phyloP scores from a whole-genome alignment of 495 filamentous ascomycete genomes.

The Hyaloscypha finlandica region DNA sequence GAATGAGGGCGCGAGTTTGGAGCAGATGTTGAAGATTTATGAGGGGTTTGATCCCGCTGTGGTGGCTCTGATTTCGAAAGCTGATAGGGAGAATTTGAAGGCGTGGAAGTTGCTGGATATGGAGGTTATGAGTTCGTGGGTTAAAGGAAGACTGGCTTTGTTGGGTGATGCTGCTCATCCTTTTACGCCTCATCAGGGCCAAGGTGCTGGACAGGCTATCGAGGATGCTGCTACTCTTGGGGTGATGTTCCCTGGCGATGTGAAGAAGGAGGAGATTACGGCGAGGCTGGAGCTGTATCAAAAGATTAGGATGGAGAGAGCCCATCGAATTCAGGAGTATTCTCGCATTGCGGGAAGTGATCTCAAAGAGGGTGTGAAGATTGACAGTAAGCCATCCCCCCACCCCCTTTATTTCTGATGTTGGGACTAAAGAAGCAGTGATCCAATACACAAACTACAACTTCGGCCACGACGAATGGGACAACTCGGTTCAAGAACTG shows the following conservation, averaged over 20 bases:
- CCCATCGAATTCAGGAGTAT: constrained; percentile 57
- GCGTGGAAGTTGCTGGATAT: constrained; percentile 64
- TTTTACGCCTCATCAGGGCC: constrained; percentile 52
- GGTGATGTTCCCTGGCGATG: constrained; percentile 50
- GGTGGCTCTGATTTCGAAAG: constrained; percentile 44
- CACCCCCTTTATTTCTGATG: not conserved
- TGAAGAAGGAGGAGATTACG: constrained; percentile 41
- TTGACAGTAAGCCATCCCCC: constrained; percentile 35
- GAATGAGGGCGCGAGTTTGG: constrained; percentile 24
- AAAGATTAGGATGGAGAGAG: constrained; percentile 51
- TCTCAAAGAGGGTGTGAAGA: constrained; percentile 30
- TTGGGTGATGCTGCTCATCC: constrained; percentile 68
- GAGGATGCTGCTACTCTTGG: constrained; percentile 62
- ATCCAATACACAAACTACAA: constrained; percentile 53
- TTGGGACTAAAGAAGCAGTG: constrained; percentile 36
- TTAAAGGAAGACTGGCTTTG: constrained; percentile 48
- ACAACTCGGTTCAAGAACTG: constrained; percentile 52
- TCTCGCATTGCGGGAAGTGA: constrained; percentile 48
- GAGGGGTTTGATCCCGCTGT: constrained; percentile 45
- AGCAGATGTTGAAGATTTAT: constrained; percentile 48
- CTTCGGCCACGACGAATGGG: constrained; percentile 61
- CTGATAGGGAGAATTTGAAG: constrained; percentile 46
- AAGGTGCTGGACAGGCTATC: constrained; percentile 57
- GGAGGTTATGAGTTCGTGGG: constrained; percentile 55
- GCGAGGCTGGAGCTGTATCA: constrained; percentile 56